Base-by-base conservation (phyloP, 768 basidiomycete genomes). In the Trametes meyenii region DNA sequence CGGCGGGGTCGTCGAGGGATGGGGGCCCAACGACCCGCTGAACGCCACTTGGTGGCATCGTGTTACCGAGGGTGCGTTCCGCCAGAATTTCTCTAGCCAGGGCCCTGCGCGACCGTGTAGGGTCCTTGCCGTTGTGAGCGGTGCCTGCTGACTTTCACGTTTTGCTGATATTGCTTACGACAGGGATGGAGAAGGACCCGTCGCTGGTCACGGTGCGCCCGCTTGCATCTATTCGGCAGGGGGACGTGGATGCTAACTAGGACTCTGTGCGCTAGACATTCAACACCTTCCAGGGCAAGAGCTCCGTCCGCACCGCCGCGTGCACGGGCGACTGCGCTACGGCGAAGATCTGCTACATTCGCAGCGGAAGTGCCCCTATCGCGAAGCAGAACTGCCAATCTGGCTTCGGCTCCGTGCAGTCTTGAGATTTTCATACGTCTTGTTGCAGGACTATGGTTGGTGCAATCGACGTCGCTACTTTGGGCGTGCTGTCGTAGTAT, bases 41-140 rank as follows among this genome's bases (percentile, higher is more conserved):
- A 92, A 92, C 62, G 88, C 88, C 7, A 91, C 90, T 11, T 92
- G 87, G 86, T 92, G 90, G 90, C 90, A 91, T 66, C 81, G 73
- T 48, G 87, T 92, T 43, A 91, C 90, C 11, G 88, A 90, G 74
- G 81, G 88, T 86, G 58, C 63, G 79, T 75, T 14, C n/a, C n/a
- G 5, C 14, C n/a, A n/a, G 40, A n/a, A n/a, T n/a, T n/a, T n/a
- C n/a, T n/a, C n/a, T n/a, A n/a, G n/a, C n/a, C n/a, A n/a, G n/a
- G n/a, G 14, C 33, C 11, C 40, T 26, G 3, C 35, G 3, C 17
- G 21, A 50, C 10, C 39, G 45, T 23, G 36, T n/a, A 50, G 33
- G 24, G 36, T 33, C 2, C 33, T 38, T 36, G 35, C 23, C 8
- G 50, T 26, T 33, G 35, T n/a, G 23, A 11, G 8, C n/a, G 8